phyloP scores from a whole-genome alignment of 441 rosid species.

The Adansonia gregorii region DNA sequence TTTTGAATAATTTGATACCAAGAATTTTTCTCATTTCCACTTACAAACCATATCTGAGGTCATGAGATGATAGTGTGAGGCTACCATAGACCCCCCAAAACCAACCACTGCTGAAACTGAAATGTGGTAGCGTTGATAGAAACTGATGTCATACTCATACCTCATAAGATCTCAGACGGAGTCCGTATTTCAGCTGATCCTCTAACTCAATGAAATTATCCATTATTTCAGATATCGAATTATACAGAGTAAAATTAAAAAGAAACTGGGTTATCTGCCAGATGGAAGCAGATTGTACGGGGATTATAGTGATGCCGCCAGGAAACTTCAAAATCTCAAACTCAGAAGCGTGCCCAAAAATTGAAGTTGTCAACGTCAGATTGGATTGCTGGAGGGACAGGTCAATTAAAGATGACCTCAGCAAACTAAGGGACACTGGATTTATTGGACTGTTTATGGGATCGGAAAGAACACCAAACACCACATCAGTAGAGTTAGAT shows the following conservation, averaged over 20 bases:
- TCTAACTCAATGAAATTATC: constrained; percentile 46
- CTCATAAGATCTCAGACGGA: constrained; percentile 60
- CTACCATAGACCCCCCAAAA: background rate
- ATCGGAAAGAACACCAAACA: constrained; percentile 70
- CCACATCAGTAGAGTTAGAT: constrained; percentile 63
- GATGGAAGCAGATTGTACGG: constrained; percentile 45
- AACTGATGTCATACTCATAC: constrained; percentile 49
- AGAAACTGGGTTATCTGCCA: constrained; percentile 49
- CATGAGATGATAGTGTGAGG: background rate
- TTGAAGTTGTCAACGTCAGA: constrained; percentile 54
- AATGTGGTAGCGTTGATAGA: background rate
- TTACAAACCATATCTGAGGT: constrained; percentile 3
- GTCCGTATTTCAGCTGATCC: constrained; percentile 57
- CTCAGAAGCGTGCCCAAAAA: constrained; percentile 59
- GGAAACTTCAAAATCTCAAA: constrained; percentile 80
- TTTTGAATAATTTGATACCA: background rate
- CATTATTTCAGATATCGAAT: constrained; percentile 64
- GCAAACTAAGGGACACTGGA: constrained; percentile 49
- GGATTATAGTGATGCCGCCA: constrained; percentile 71
- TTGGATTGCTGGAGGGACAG: constrained; percentile 30
- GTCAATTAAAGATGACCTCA: constrained; percentile 61
- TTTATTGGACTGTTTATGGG: constrained; percentile 43
- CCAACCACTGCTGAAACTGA: background rate
- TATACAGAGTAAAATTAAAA: constrained; percentile 61
- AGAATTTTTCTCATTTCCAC: background rate